Conservation (phyloP, 2,329 filamentous ascomycete species). For the Diaporthe destruens region DNA sequence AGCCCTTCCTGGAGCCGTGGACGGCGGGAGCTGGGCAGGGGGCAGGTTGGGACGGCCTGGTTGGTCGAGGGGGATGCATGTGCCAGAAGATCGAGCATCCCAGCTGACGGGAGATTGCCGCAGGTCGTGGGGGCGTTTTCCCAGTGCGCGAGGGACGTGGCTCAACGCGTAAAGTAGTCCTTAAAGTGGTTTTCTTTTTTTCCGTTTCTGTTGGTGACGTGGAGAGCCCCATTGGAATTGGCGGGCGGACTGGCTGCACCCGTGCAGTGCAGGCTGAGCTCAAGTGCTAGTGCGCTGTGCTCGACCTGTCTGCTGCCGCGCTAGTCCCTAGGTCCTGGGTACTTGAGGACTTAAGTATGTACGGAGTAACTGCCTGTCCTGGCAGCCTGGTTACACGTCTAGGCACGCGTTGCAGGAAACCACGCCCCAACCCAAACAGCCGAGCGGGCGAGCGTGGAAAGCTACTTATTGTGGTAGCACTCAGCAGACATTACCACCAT, state of each 20-base stretch:
- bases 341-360: too few relatives aligned
- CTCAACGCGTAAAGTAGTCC: constrained; percentile 31
- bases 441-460: not conserved
- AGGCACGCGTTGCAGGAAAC: constrained; percentile 11
- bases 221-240: constrained; percentile 3
- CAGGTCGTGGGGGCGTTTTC: not conserved
- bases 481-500: not conserved
- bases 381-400: not conserved
- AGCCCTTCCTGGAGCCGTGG: not conserved
- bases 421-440: constrained; percentile 9
- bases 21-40: not conserved
- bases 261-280: not conserved
- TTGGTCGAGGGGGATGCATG: constrained; percentile 21
- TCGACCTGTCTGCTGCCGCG: too few relatives aligned
- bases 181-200: not conserved
- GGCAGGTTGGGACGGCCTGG: not conserved
- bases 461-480: too few relatives aligned
- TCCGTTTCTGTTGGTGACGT: not conserved
- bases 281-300: not conserved
- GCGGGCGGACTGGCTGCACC: not conserved
- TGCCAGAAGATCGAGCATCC: constrained; percentile 18
- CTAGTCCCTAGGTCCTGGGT: too few relatives aligned
- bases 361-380: not conserved
- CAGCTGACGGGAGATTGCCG: constrained; percentile 28
- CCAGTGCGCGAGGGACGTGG: not conserved